These are phyloP conservation scores for Arthrinium phaeospermum DNA, from an alignment of 2,329 filamentous ascomycete species.

Conservation along the genomic window DNA sequence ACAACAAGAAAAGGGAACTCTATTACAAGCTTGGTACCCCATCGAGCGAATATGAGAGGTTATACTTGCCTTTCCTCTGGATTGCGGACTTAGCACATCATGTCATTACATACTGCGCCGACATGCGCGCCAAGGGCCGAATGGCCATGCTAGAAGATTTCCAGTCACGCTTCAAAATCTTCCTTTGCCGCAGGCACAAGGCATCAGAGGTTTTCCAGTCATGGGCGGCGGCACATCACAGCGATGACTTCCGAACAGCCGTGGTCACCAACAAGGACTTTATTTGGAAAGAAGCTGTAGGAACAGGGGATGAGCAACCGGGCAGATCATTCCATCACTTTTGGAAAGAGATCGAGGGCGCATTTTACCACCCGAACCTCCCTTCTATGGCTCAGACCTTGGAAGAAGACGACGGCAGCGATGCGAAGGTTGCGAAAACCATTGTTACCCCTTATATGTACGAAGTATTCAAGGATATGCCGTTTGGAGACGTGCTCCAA, in stretches of 20 bases:
- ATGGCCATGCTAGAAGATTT: constrained; percentile 63
- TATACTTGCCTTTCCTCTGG: constrained; percentile 71
- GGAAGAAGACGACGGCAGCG: constrained; percentile 23
- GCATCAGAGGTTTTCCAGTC: constrained; percentile 46
- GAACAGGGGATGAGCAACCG: not conserved
- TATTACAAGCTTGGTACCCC: constrained; percentile 70
- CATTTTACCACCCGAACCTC: constrained; percentile 39
- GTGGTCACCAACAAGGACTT: constrained; percentile 67
- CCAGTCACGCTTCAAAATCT: constrained; percentile 58
- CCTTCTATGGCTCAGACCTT: not conserved
- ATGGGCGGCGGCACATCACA: constrained; percentile 60
- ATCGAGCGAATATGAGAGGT: constrained; percentile 64
- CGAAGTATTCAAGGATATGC: constrained; percentile 67
- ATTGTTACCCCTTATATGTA: constrained; percentile 74
- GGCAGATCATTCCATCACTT: not conserved
- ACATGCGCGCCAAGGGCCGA: constrained; percentile 36
- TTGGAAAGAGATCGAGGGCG: constrained; percentile 48
- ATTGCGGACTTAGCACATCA: constrained; percentile 74
- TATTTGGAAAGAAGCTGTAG: constrained; percentile 66
- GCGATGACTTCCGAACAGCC: constrained; percentile 66
- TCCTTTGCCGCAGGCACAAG: constrained; percentile 56
- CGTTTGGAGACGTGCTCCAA: constrained; percentile 60
- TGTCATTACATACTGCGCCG: constrained; percentile 68
- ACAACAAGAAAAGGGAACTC: constrained; percentile 49
- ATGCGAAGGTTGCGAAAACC: constrained; percentile 47